These are phyloP conservation scores for Neophaeococcomyces mojaviensis DNA, from an alignment of 2,329 filamentous ascomycete genomes.

Conservation along the genomic window DNA sequence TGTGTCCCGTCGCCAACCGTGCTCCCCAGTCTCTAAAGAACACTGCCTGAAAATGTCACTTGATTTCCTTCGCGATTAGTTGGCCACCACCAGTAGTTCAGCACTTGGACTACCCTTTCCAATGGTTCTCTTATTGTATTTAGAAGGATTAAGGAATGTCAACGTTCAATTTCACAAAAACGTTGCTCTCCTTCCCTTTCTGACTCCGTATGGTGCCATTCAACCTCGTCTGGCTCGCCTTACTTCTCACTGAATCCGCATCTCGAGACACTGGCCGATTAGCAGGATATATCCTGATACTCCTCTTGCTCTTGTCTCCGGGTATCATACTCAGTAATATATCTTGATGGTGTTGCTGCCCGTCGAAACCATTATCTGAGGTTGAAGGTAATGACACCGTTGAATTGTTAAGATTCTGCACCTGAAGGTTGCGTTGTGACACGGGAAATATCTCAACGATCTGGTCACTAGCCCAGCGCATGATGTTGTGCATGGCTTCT, in stretches of 20 bases:
- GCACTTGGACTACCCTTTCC: too few species aligned
- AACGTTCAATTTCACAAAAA: slow-evolving; percentile 21
- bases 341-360: slow-evolving; percentile 16
- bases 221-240: slow-evolving; percentile 13
- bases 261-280: slow-evolving; percentile 20
- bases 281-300: slow-evolving; percentile 22
- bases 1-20: too few species aligned
- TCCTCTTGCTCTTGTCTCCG: slow-evolving; percentile 22
- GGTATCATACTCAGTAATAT: slow-evolving; percentile 22
- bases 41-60: too few species aligned
- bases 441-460: slow-evolving; percentile 24
- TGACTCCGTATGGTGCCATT: slow-evolving; percentile 7
- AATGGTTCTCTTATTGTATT: too few species aligned
- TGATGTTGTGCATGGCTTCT: slow-evolving; percentile 22
- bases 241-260: slow-evolving; percentile 17
- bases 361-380: not conserved
- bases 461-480: slow-evolving; percentile 22
- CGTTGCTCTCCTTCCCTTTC: slow-evolving; percentile 9
- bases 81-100: too few species aligned
- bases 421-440: slow-evolving; percentile 8
- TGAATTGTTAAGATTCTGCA: slow-evolving; percentile 5
- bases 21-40: too few species aligned
- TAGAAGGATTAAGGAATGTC: slow-evolving; percentile 17
- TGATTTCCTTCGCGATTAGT: too few species aligned
- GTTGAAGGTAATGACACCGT: slow-evolving; percentile 2